Percentiles rank a stretch among this genome's conserved stretches.
Evolutionary conservation across 352 stramenopile genomes (phyloP).

Genomic region (Phytophthora aleatoria): DNA sequence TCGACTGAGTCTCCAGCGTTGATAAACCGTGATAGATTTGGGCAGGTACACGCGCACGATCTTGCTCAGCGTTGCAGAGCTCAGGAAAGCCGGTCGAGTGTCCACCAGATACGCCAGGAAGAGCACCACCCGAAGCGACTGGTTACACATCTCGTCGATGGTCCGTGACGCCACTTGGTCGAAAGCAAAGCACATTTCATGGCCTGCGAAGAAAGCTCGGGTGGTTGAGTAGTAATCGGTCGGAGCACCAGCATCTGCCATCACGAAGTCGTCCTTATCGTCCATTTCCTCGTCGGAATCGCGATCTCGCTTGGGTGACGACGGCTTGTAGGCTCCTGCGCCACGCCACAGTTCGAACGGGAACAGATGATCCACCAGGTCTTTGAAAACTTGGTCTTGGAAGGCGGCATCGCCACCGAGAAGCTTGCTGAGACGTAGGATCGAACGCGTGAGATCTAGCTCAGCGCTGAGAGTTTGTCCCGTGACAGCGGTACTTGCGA

Average conservation of each 20-base stretch:
- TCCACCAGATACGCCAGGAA: slow-evolving; percentile 71
- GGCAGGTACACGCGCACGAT: slow-evolving; percentile 56
- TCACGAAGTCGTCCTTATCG: slow-evolving; percentile 18
- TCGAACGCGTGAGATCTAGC: slow-evolving; percentile 50
- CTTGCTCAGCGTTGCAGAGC: slow-evolving; percentile 40
- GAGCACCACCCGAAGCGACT: slow-evolving; percentile 66
- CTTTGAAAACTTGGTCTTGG: slow-evolving; percentile 58
- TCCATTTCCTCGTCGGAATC: slow-evolving; percentile 41
- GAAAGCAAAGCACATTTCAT: slow-evolving; percentile 65
- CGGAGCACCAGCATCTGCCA: slow-evolving; percentile 19
- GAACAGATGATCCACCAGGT: slow-evolving; percentile 63
- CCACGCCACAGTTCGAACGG: slow-evolving; percentile 47
- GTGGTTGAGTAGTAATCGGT: slow-evolving; percentile 45
- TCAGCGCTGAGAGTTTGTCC: slow-evolving; percentile 37
- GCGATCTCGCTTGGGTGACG: slow-evolving; percentile 24
- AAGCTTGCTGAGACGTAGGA: slow-evolving; percentile 66
- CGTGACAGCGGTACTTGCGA: slow-evolving; percentile 9
- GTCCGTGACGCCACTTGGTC: slow-evolving; percentile 61
- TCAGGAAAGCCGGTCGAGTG: slow-evolving; percentile 58
- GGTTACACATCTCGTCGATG: slow-evolving; percentile 67
- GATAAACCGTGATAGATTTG: slow-evolving; percentile 69
- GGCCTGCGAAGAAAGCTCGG: slow-evolving; percentile 46
- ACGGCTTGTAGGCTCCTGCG: slow-evolving; percentile 25
- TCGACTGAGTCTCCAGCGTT: slow-evolving; percentile 70
- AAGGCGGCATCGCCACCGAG: slow-evolving; percentile 51